Base-by-base conservation (phyloP, 768 basidiomycete species). In the Basidioascus undulatus region DNA sequence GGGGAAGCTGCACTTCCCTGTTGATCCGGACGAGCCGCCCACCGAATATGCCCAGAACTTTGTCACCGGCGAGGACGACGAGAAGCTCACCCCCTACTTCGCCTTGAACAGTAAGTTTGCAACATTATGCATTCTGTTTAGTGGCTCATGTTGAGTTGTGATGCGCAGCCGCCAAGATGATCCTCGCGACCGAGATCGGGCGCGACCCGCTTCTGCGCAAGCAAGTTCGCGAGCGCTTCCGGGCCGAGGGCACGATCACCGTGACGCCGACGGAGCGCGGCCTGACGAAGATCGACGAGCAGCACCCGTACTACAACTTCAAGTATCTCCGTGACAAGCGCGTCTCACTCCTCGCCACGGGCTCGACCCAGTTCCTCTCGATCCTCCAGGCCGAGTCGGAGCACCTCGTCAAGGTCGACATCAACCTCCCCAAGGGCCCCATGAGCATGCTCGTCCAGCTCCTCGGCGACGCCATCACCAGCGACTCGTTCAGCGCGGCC, bases 331-430 rank as follows among this genome's bases (percentile, higher is more conserved):
- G 66, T 21, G 66, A 76, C 45, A 96, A 92, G 53, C 35, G 35
- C 26, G n/a, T n/a, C n/a, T n/a, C n/a, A n/a, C 74, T 89, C 70
- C 50, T 72, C 30, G 66, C 72, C 31, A 62, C 67, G 1, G n/a
- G n/a, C n/a, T 39, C 42, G 6, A 63, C 79, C 16, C 82, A 87
- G 50, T 94, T 87, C 59, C 64, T 94, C 20, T 74, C 82, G 48
- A 89, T 96, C 48, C 70, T 94, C 8, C 68, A 70, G 31, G 92
- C 92, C 1, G 89, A 98, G 57, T 60, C 71, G n/a, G 80, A 89
- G 40, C 74, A 76, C 42, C 66, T 96, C 37, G 72, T 96, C 51
- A 79, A 66, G 0, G 68, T 87, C 40, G 61, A 70, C 6, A 69
- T 96, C 49, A 64, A 61, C 35, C 61, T 87, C 24, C 72, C 75